Evolutionary conservation across 78 protist species (phyloP).

Genomic region (Dictyostelium purpureum): DNA sequence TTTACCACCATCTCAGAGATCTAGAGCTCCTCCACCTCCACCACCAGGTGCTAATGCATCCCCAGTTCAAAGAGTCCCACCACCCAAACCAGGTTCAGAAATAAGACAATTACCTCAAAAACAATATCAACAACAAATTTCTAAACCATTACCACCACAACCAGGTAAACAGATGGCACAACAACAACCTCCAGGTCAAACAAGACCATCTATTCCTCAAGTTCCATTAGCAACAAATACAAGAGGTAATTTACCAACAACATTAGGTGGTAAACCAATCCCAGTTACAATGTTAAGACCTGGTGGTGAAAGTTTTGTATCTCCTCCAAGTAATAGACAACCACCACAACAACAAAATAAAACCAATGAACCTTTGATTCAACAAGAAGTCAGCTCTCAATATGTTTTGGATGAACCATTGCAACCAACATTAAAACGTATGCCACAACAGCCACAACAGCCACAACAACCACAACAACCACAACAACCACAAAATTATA

Average conservation of each 20-base stretch:
- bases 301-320: neutral
- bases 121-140: neutral
- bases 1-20: neutral
- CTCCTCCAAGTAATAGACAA: neutral
- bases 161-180: neutral
- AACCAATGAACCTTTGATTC: neutral
- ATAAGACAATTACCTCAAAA: neutral
- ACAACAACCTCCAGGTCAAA: neutral
- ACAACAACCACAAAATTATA: neutral
- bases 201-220: neutral
- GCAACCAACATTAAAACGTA: slow-evolving; percentile 2
- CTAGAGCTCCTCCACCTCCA: slow-evolving; percentile 45
- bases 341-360: neutral
- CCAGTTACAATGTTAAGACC: neutral
- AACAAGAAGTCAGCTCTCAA: neutral
- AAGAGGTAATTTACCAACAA: neutral
- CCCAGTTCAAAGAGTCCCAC: neutral
- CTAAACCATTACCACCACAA: slow-evolving; percentile 4
- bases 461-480: neutral
- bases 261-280: neutral
- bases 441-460: neutral
- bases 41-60: neutral
- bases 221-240: neutral
- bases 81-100: slow-evolving; percentile 8
- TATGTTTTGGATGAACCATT: slow-evolving; percentile 28